Conservation (phyloP, 345 rosid genomes). For the Dimocarpus longan region DNA sequence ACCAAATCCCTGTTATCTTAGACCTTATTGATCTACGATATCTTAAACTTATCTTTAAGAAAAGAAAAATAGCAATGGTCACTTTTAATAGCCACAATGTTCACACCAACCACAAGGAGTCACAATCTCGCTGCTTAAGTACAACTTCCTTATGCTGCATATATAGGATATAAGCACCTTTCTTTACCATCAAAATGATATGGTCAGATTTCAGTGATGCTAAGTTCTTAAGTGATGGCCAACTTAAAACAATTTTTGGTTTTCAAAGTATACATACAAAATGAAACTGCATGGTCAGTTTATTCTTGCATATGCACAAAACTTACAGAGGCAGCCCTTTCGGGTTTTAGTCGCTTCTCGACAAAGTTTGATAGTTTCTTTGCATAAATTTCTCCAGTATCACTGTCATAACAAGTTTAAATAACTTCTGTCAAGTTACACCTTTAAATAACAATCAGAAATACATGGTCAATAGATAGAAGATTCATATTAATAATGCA, state of each 20-base stretch:
- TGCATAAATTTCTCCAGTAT: constrained; percentile 79
- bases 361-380: constrained; percentile 90
- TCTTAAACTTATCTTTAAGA: neutral
- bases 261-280: neutral
- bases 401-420: constrained; percentile 52
- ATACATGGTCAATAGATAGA: neutral
- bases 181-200: neutral
- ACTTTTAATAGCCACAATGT: neutral
- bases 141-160: neutral
- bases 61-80: neutral
- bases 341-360: constrained; percentile 89
- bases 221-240: neutral
- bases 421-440: constrained; percentile 16
- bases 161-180: neutral
- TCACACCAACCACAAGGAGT: constrained; percentile 1
- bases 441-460: neutral
- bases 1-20: neutral
- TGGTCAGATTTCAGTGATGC: neutral
- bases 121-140: neutral
- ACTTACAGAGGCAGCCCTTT: constrained; percentile 98
- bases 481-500: constrained; percentile 1
- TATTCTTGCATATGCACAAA: constrained; percentile 14
- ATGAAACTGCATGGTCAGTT: constrained; percentile 6
- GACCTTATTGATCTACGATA: neutral
- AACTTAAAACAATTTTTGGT: neutral